Evolutionary conservation across 2,329 filamentous ascomycete species (phyloP), one percentile per base, ranked within the genome.

Genomic region (Septoria petroselini): DNA sequence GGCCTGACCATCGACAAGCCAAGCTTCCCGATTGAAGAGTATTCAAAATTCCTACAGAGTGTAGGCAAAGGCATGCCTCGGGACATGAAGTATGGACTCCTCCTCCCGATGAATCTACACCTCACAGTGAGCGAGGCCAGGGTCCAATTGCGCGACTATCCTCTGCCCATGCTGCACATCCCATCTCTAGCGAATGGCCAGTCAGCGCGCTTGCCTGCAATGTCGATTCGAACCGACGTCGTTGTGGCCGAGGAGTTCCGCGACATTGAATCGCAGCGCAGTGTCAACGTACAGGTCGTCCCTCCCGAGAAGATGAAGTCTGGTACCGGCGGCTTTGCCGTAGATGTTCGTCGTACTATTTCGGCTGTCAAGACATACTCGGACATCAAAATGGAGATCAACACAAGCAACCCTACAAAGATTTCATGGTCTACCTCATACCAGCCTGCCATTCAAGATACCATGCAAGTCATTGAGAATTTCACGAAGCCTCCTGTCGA

Each of bases 401-500:
- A 97, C 68, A 96, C 91, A 2, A 86, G 85, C 46, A 82, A 91
- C 51, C 88, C 94, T 1, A 98, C 93, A 0, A 83, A 88, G 37
- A 91, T 98, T 45, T 96, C 91, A 0, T 98, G 93, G 94, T 91
- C 91, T 6, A 91, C 93, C 38, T 95, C 91, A 2, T 98, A 97
- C 64, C 94, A 98, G 65, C 93, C 94, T 21, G 91, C 91, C 1
- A 91, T 98, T 41, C 93, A 98, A 68, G 94, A 98, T 65, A 95
- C 97, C 86, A 98, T 98, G 93, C 96, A 97, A 80, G 91, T 91
- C 19, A 87, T 98, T 54, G 93, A 98, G 70, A 91, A 88, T 2
- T 97, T 98, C 67, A 96, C 91, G 1, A 98, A 98, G 66, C 89
- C 91, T 6, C 91, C 91, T 56, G 77, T 96, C 21, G 94, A 98